These are phyloP conservation scores for Lichtheimia corymbifera DNA, from an alignment of 371 early-diverging fungal genomes.

Conservation along the genomic window DNA sequence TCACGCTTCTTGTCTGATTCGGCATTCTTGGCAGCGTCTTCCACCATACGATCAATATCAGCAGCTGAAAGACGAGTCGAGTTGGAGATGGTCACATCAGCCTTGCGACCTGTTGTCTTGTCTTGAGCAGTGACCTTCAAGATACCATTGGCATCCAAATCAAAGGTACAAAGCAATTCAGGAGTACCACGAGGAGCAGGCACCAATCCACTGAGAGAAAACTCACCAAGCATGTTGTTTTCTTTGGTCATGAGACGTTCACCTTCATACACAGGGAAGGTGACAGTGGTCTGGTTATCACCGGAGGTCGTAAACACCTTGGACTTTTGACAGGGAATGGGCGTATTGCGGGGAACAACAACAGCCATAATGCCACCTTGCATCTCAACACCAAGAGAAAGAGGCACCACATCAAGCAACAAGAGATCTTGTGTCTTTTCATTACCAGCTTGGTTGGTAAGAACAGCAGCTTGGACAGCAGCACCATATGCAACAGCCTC, in stretches of 20 bases:
- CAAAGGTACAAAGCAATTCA: constrained; percentile 92
- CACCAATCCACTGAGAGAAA: constrained; percentile 85
- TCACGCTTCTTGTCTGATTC: constrained; percentile 82
- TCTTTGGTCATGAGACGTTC: constrained; percentile 89
- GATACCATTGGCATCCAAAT: constrained; percentile 95
- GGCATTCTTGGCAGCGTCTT: constrained; percentile 87
- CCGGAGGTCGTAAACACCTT: constrained; percentile 94
- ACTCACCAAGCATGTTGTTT: constrained; percentile 93
- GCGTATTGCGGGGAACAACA: constrained; percentile 85
- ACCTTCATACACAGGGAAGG: constrained; percentile 94
- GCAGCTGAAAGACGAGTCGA: constrained; percentile 86
- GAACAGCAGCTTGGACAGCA: constrained; percentile 89
- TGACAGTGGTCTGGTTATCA: constrained; percentile 94
- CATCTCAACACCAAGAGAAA: constrained; percentile 93
- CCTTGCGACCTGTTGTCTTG: constrained; percentile 86
- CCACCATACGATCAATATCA: constrained; percentile 91
- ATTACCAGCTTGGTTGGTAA: constrained; percentile 65
- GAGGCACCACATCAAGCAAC: constrained; percentile 88
- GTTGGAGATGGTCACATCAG: constrained; percentile 93
- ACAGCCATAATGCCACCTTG: constrained; percentile 86
- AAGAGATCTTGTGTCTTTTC: constrained; percentile 74
- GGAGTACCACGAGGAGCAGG: constrained; percentile 92
- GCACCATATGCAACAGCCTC: constrained; percentile 97
- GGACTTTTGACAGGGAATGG: constrained; percentile 89
- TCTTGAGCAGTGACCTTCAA: constrained; percentile 93